phyloP scores from a whole-genome alignment of 1,284 basidiomycete species.

The Boletus chippewaensis region DNA sequence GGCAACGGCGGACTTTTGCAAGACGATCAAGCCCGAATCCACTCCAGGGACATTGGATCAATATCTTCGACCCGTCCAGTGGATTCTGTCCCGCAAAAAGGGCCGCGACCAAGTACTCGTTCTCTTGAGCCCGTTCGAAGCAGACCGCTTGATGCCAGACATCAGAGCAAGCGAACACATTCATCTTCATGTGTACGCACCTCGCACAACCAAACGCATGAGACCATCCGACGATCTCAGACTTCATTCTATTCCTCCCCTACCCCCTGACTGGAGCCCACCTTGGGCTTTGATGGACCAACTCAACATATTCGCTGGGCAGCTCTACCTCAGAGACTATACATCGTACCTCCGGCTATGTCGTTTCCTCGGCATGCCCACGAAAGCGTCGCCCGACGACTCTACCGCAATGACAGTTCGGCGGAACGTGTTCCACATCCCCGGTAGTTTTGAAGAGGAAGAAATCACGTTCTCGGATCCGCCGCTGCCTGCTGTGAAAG shows the following conservation, averaged over 20 bases:
- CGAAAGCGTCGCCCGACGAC: no score
- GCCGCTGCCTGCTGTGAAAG: not conserved
- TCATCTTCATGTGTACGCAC: not conserved
- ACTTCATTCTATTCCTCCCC: not conserved
- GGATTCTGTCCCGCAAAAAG: not conserved
- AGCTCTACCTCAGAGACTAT: no score
- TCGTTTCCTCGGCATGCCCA: not conserved
- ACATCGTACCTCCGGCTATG: not conserved
- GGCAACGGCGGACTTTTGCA: not conserved
- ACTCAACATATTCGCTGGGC: not conserved
- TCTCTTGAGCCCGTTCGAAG: not conserved
- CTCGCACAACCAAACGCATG: not conserved
- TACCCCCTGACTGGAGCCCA: not conserved
- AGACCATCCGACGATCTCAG: conserved; percentile 1
- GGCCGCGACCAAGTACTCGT: not conserved
- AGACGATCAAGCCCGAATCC: not conserved
- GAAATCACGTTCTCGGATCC: not conserved
- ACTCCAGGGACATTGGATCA: not conserved
- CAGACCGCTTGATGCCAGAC: not conserved
- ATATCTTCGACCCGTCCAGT: not conserved
- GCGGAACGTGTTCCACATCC: not conserved
- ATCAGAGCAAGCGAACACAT: not conserved
- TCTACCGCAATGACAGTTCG: no score
- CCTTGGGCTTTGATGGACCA: not conserved
- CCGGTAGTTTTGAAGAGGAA: not conserved